These are phyloP conservation scores for Eucalyptus polybractea DNA, from an alignment of 345 rosid genomes.

Conservation along the genomic window DNA sequence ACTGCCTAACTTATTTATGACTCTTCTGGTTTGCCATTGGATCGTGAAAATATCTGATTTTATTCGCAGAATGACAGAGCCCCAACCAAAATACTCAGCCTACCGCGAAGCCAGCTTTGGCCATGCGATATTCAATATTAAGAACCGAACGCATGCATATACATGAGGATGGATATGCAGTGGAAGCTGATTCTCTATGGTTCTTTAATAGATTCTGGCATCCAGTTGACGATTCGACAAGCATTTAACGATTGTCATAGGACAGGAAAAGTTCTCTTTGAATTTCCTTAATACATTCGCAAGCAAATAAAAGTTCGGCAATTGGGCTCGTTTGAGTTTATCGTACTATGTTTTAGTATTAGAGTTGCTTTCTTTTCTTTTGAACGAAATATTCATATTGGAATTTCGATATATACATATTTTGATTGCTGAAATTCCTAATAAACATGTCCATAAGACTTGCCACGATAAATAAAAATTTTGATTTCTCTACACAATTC, in stretches of 20 bases:
- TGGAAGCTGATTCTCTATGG: conserved; percentile 79
- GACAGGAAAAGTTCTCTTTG: background rate
- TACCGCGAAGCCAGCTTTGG: conserved; percentile 89
- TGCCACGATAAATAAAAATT: background rate
- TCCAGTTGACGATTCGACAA: conserved; percentile 39
- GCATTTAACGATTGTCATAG: background rate
- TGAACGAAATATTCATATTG: background rate
- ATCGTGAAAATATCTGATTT: background rate
- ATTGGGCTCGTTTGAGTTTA: background rate
- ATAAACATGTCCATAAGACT: background rate
- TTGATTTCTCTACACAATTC: background rate
- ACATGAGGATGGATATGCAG: conserved; percentile 72
- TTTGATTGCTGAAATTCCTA: background rate
- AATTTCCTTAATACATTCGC: background rate
- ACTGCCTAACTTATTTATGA: background rate
- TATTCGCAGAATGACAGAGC: conserved; percentile 61
- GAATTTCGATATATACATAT: background rate
- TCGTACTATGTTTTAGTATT: background rate
- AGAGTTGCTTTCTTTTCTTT: background rate
- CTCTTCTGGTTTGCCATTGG: background rate
- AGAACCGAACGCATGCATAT: conserved; percentile 72
- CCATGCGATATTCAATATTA: conserved; percentile 63
- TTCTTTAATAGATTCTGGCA: conserved; percentile 65
- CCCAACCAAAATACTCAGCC: conserved; percentile 84
- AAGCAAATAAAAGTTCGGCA: background rate